Evolutionary conservation across 2,329 filamentous ascomycete species (phyloP), one percentile per base, ranked within the genome.

Genomic region (Fusarium papillatum): DNA sequence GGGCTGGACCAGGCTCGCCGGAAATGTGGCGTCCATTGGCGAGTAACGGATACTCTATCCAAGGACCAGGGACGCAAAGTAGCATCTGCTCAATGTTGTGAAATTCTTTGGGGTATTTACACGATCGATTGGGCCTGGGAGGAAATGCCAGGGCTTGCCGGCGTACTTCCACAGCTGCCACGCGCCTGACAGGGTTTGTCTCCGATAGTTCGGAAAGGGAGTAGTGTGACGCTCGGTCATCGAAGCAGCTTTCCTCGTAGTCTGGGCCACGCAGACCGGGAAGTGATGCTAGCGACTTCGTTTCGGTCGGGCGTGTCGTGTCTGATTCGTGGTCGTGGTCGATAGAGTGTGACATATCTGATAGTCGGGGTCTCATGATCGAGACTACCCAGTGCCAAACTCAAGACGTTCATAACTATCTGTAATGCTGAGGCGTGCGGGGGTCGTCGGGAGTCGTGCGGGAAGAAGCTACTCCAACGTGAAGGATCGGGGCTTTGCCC

Each of bases 61-160:
- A 57, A 0, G 50, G 50, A 1, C 29, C 19, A 14, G 19, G 19
- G 4, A 22, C 19, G 9, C 11, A 13, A 22, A 57, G 50, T 4
- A 19, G 29, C 0, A 57, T 3, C 2, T 3, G 4, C 7, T 34
- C 50, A 1, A 6, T 0, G 3, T 57, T 34, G 4, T 2, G 7
- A 8, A 57, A 7, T 1, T 3, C 7, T 16, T 57, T 13, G 1
- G 50, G 50, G 7, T 55, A 55, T 22, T 34, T 34, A n/a, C 11
- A 34, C 14, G 13, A 13, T 2, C 7, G 13, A 4, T 13, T 34
- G 19, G 50, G 50, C 26, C 22, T 13, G 7, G 19, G 2, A 6
- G 50, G 50, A 14, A 22, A 8, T 1, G 29, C 50, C 3, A 31
- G 7, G 4, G 29, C 50, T 22, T 57, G 50, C 9, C 29, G 29